Evolutionary conservation across 1,284 basidiomycete species (phyloP).

Genomic region (Pterulicium gracile): DNA sequence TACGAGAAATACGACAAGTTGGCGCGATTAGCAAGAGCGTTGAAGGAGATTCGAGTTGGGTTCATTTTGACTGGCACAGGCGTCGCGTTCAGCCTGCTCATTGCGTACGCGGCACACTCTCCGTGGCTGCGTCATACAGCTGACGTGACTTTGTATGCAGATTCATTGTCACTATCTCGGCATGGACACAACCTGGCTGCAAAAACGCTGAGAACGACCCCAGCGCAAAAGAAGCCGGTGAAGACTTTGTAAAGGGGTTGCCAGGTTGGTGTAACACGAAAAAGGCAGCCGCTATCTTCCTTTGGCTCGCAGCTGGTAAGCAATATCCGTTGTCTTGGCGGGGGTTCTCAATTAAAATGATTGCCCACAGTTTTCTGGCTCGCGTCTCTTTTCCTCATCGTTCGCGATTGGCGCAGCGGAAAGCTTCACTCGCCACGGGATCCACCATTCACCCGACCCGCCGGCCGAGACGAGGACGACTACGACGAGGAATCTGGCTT

Average conservation of each 20-base stretch:
- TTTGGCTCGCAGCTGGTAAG: conserved; percentile 73
- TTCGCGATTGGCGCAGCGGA: conserved; percentile 67
- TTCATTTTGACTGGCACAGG: conserved; percentile 74
- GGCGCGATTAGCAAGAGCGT: conserved; percentile 61
- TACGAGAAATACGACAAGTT: conserved; percentile 83
- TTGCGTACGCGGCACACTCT: conserved; percentile 45
- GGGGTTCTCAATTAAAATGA: conserved; percentile 7
- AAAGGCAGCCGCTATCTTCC: conserved; percentile 78
- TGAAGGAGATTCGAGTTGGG: conserved; percentile 69
- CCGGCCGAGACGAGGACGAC: conserved; percentile 33
- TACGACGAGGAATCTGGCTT: conserved; percentile 42
- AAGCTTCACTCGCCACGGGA: conserved; percentile 51
- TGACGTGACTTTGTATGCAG: conserved; percentile 23
- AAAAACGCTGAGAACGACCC: conserved; percentile 72
- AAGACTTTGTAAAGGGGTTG: conserved; percentile 58
- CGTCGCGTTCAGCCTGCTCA: conserved; percentile 52
- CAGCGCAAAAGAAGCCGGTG: conserved; percentile 50
- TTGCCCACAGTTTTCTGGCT: conserved; percentile 47
- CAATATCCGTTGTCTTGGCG: conserved; percentile 5
- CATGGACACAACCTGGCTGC: conserved; percentile 76
- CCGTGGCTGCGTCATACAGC: conserved; percentile 5
- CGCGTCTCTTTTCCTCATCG: conserved; percentile 46
- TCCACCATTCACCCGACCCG: conserved; percentile 54
- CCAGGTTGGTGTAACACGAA: conserved; percentile 82
- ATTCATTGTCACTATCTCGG: conserved; percentile 63